Base-by-base conservation (phyloP, 2,329 filamentous ascomycete species). In the Fusarium sp. region DNA sequence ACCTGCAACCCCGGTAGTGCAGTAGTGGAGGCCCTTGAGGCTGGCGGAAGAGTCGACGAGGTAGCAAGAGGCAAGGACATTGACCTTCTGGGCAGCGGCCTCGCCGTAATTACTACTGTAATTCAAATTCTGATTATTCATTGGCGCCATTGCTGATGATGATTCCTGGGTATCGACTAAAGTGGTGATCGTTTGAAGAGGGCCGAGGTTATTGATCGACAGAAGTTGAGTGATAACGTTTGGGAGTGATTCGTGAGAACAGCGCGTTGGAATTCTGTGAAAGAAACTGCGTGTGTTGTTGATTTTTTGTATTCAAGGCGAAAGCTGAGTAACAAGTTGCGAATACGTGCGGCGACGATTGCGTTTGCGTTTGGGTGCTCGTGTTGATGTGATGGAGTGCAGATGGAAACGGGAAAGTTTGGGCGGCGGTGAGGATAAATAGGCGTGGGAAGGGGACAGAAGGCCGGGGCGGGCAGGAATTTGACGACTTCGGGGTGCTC, bases 11-110 rank as follows among this genome's bases (percentile, higher is more conserved):
- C 89, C 87, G 84, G 92, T 94, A 92, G 94, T 94, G 89, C 92
- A 96, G 89, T 96, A 97, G 85, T 97, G 94, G 83, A 96, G 91
- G 79, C 92, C 92, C 80, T 90, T 90, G 75, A 97, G 86, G 77
- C 84, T 86, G 79, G 89, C 86, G 74, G 89, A 86, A 76, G 84
- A 83, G 81, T 94, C 89, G 80, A 95, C 92, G 75, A 92, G 84
- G 84, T 97, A 97, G 87, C 93, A 96, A 80, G 90, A 94, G 83
- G 94, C 94, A 84, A 95, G 90, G 82, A 96, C 90, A 80, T 92
- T 91, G 84, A 89, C 85, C 80, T 84, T 84, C 75, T 86, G 86
- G 82, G 80, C 83, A 81, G 83, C 83, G 83, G 82, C 86, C 84
- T 88, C 88, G 86, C 88, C 87, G 87, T 89, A 92, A 92, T 89